A percentile compares a stretch with the other conserved stretches of the same genome.
phyloP scores from a whole-genome alignment of 129 eudicot genomes.

The Heracleum sosnowskyi region DNA sequence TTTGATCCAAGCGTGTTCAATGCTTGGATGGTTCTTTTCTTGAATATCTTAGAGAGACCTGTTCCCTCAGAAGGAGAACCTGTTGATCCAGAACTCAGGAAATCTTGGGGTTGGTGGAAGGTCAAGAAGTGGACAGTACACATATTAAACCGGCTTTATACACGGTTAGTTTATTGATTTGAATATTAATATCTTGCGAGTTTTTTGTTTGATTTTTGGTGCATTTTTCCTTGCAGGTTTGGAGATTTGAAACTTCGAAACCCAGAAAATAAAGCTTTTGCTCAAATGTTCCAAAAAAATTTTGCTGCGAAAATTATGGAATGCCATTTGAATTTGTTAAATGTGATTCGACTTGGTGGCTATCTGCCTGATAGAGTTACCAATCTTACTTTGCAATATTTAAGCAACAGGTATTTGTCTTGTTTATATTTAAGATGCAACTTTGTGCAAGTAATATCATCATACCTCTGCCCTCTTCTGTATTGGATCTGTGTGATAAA shows the following conservation, averaged over 20 bases:
- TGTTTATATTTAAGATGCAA: background rate
- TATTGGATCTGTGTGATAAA: background rate
- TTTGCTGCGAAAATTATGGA: conserved; percentile 90
- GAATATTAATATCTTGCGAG: background rate
- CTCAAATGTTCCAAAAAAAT: conserved; percentile 82
- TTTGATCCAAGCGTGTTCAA: conserved; percentile 80
- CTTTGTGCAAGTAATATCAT: background rate
- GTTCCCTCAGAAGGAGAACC: conserved; percentile 94
- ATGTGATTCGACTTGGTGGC: conserved; percentile 79
- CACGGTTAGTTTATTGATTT: conserved; percentile 42
- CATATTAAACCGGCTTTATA: conserved; percentile 81
- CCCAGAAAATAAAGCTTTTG: conserved; percentile 82
- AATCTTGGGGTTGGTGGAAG: conserved; percentile 99
- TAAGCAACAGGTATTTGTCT: conserved; percentile 68
- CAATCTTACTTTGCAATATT: conserved; percentile 84
- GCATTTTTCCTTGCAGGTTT: conserved; percentile 37
- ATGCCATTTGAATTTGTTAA: conserved; percentile 80
- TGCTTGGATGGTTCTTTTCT: conserved; percentile 93
- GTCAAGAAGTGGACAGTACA: conserved; percentile 96
- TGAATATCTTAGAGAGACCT: conserved; percentile 86
- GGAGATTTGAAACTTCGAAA: conserved; percentile 92
- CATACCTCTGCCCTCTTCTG: background rate
- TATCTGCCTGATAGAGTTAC: conserved; percentile 91
- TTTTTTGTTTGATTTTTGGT: background rate
- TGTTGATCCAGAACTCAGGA: conserved; percentile 74